Conservation (phyloP, 805 yeast genomes). For the Pichia rugopelliculosa region DNA sequence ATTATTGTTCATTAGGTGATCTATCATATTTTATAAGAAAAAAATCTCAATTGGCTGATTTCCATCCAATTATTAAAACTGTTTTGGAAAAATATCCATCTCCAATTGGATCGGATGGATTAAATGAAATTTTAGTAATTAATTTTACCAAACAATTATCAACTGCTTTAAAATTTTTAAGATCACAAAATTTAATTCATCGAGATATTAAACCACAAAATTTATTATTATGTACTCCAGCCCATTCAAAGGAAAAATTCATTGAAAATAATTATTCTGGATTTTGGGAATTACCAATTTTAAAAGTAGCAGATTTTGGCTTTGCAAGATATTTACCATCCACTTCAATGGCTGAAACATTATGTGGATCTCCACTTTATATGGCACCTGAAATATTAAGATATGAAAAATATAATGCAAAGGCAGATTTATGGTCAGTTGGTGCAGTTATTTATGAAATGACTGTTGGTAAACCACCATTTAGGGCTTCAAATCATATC, state of each 20-base stretch:
- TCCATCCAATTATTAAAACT: slow-evolving; percentile 73
- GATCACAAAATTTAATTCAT: slow-evolving; percentile 82
- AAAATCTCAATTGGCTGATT: slow-evolving; percentile 59
- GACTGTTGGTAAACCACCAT: slow-evolving; percentile 96
- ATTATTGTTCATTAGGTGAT: slow-evolving; percentile 93
- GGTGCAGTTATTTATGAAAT: slow-evolving; percentile 95
- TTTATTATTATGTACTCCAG: slow-evolving; percentile 73
- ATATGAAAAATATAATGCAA: slow-evolving; percentile 93
- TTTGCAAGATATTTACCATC: slow-evolving; percentile 92
- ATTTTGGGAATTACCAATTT: slow-evolving; percentile 78
- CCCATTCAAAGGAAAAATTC: slow-evolving; percentile 55
- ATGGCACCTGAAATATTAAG: slow-evolving; percentile 98
- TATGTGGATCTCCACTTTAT: slow-evolving; percentile 95
- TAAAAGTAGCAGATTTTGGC: slow-evolving; percentile 96
- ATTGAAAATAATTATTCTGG: slow-evolving; percentile 59
- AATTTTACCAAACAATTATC: slow-evolving; percentile 85
- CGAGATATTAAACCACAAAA: slow-evolving; percentile 96
- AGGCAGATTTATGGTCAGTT: slow-evolving; percentile 96
- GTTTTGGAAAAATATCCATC: slow-evolving; percentile 79
- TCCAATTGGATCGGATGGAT: slow-evolving; percentile 66
- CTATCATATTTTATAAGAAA: slow-evolving; percentile 78
- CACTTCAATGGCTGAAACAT: slow-evolving; percentile 90
- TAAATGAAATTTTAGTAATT: slow-evolving; percentile 68
- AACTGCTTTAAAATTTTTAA: slow-evolving; percentile 72
- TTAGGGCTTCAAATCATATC: slow-evolving; percentile 86